These are phyloP conservation scores for Cyberlindnera americana DNA, from an alignment of 805 yeast species.

Conservation along the genomic window DNA sequence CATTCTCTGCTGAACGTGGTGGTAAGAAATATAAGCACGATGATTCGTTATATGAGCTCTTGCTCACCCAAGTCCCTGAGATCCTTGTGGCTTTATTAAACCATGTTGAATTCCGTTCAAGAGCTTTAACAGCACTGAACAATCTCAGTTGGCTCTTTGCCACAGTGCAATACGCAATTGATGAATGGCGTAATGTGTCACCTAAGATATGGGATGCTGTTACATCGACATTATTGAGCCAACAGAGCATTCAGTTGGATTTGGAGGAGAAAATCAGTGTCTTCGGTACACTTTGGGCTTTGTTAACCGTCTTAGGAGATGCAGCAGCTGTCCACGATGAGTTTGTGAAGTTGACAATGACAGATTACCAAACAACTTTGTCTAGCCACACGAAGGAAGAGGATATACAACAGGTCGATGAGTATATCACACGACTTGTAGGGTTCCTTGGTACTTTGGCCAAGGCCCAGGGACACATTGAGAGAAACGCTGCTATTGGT, in stretches of 20 bases:
- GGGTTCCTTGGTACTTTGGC: constrained; percentile 56
- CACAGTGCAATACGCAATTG: constrained; percentile 14
- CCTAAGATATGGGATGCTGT: constrained; percentile 10
- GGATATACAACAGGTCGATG: constrained; percentile 31
- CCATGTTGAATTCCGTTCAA: constrained; percentile 46
- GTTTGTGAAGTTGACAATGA: constrained; percentile 26
- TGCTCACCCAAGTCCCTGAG: constrained; percentile 27
- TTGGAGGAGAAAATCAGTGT: constrained; percentile 32
- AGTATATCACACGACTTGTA: constrained; percentile 40
- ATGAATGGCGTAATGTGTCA: constrained; percentile 15
- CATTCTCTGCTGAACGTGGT: constrained; percentile 25
- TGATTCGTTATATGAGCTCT: constrained; percentile 18
- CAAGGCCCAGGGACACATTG: constrained; percentile 40
- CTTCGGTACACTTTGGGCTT: constrained; percentile 45
- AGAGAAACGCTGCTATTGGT: constrained; percentile 42
- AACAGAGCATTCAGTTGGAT: constrained; percentile 19
- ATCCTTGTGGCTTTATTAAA: constrained; percentile 39
- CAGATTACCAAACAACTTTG: constrained; percentile 20
- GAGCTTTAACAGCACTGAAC: constrained; percentile 64
- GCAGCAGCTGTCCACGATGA: constrained; percentile 21
- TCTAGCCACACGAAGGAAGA: constrained; percentile 8
- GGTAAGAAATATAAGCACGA: constrained; percentile 3
- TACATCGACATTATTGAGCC: constrained; percentile 13
- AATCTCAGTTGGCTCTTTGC: constrained; percentile 59
- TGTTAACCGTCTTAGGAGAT: constrained; percentile 30